A percentile compares a stretch with the other conserved stretches of the same genome.
phyloP scores from a whole-genome alignment of 306 rosid genomes.

The Trifolium pratense region DNA sequence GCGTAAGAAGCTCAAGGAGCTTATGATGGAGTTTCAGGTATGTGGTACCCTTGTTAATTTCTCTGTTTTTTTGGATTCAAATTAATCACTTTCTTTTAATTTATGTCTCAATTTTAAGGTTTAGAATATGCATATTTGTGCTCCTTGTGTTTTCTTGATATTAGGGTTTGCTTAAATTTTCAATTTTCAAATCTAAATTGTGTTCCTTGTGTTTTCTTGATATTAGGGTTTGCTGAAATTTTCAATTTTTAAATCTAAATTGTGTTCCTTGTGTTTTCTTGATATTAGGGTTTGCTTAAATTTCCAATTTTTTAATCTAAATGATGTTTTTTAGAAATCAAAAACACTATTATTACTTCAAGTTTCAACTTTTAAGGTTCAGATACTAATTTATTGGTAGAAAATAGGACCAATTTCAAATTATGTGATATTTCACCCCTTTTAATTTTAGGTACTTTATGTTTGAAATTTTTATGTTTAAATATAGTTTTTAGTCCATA shows the following conservation, averaged over 20 bases:
- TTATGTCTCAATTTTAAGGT: constrained; percentile 1
- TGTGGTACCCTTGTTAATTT: background rate
- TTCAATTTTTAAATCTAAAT: background rate
- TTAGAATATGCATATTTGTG: background rate
- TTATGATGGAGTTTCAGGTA: constrained; percentile 83
- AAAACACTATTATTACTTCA: too few species aligned
- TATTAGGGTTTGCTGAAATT: background rate
- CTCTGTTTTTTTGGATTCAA: background rate
- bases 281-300: background rate
- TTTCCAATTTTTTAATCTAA: background rate
- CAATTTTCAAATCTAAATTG: background rate
- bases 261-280: background rate
- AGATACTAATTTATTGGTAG: too few species aligned
- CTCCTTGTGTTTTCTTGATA: background rate
- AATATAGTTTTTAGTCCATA: too few species aligned
- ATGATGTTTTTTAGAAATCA: background rate
- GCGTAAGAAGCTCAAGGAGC: constrained; percentile 74
- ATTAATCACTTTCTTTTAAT: background rate
- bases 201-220: too few species aligned
- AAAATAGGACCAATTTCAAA: too few species aligned
- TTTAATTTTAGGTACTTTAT: too few species aligned
- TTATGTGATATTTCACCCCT: too few species aligned
- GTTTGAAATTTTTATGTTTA: too few species aligned
- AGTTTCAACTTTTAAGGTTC: too few species aligned
- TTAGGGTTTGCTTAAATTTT: background rate